Percentiles rank a stretch among this genome's conserved stretches.
phyloP scores from a whole-genome alignment of 331 rosid species.

The Quercus tomentella region DNA sequence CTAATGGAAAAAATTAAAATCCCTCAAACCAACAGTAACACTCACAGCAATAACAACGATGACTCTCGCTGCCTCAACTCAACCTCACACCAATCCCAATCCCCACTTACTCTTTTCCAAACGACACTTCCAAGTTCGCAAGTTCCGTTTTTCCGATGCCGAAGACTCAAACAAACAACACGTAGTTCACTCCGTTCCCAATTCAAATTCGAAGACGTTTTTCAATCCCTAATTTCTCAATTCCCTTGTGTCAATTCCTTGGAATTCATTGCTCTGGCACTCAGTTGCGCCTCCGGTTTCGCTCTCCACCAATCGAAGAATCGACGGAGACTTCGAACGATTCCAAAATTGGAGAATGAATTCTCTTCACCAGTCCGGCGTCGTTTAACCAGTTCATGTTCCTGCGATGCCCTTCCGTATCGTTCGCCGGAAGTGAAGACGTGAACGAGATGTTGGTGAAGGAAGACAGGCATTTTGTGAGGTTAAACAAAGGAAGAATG shows the following conservation, averaged over 20 bases:
- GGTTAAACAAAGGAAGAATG: conserved; percentile 45
- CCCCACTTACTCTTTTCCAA: conserved; percentile 18
- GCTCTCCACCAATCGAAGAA: conserved; percentile 34
- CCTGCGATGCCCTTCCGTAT: conserved; percentile 67
- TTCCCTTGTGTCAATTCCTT: conserved; percentile 34
- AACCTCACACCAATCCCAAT: neutral
- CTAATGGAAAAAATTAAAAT: neutral
- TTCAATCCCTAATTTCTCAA: conserved; percentile 36
- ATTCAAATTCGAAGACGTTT: conserved; percentile 18
- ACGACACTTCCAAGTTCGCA: conserved; percentile 32
- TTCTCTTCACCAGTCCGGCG: conserved; percentile 57
- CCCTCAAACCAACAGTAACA: no score
- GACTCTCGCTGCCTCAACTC: conserved; percentile 9
- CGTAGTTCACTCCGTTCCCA: conserved; percentile 7
- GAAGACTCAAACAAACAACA: conserved; percentile 36
- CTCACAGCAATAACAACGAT: neutral
- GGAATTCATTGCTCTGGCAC: conserved; percentile 52
- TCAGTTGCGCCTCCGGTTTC: conserved; percentile 61
- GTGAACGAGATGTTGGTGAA: conserved; percentile 48
- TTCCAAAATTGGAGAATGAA: conserved; percentile 65
- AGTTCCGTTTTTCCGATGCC: conserved; percentile 50
- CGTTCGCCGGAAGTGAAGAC: conserved; percentile 38
- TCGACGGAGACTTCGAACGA: neutral
- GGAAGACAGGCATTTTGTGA: conserved; percentile 64
- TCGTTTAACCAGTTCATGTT: conserved; percentile 82